Conservation (phyloP, 805 yeast genomes). For the Teunomyces atbi region DNA sequence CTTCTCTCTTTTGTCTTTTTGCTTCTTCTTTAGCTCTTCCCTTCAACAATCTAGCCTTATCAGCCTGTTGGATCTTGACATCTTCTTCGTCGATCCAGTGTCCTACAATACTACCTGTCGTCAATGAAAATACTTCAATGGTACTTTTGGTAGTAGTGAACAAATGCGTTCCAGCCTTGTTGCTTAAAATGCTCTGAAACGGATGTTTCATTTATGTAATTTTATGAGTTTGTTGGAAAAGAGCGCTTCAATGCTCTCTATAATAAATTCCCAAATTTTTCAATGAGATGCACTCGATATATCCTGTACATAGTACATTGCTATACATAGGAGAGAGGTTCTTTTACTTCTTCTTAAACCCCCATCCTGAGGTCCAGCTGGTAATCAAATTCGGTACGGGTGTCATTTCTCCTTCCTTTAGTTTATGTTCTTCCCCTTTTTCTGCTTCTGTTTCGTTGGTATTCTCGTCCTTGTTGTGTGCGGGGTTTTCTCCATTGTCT, state of each 20-base stretch:
- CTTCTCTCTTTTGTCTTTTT: conserved; percentile 25
- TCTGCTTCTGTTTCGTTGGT: neutral
- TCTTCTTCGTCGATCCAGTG: conserved; percentile 64
- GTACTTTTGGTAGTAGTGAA: conserved; percentile 59
- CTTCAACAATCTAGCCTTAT: conserved; percentile 3
- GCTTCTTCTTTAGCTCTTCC: conserved; percentile 36
- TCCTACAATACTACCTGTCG: conserved; percentile 46
- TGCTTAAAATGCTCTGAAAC: conserved; percentile 55
- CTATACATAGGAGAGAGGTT: neutral
- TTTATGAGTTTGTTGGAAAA: neutral
- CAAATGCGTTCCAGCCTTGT: conserved; percentile 44
- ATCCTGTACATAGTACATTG: neutral
- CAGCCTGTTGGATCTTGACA: conserved; percentile 15
- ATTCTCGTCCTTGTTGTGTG: conserved; percentile 2
- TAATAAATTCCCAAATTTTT: neutral
- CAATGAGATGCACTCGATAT: neutral
- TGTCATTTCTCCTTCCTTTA: conserved; percentile 5
- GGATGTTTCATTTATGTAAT: conserved; percentile 57
- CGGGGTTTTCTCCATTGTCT: conserved; percentile 5
- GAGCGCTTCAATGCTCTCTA: neutral
- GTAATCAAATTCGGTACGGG: neutral
- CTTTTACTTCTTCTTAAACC: conserved; percentile 13
- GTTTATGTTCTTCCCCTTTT: neutral
- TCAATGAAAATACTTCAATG: conserved; percentile 50
- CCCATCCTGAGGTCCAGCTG: conserved; percentile 13